Conservation (phyloP, 495 filamentous ascomycete genomes). For the Penicillium crystallinum region DNA sequence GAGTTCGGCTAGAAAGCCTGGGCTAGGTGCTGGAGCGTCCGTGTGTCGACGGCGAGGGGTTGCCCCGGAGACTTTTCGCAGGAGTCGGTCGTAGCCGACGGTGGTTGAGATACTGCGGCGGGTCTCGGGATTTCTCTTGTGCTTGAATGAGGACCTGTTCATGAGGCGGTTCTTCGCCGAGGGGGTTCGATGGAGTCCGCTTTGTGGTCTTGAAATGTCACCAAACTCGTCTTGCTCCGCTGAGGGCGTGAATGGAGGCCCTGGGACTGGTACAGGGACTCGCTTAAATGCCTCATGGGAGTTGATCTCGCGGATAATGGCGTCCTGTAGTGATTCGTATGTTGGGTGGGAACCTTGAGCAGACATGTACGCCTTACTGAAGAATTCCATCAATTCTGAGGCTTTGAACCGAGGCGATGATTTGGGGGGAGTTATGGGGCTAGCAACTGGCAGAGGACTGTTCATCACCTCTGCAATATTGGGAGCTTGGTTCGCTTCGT, state of each 20-base stretch:
- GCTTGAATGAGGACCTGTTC: slow-evolving; percentile 32
- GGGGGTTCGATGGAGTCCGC: slow-evolving; percentile 16
- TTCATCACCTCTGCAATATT: slow-evolving; percentile 47
- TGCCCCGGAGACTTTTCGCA: slow-evolving; percentile 16
- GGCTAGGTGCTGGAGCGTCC: slow-evolving; percentile 35
- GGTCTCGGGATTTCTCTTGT: slow-evolving; percentile 26
- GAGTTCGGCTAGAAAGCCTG: slow-evolving; percentile 27
- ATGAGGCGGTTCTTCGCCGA: slow-evolving; percentile 22
- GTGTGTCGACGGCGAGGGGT: slow-evolving; percentile 36
- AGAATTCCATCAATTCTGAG: slow-evolving; percentile 43
- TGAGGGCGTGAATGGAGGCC: slow-evolving; percentile 36
- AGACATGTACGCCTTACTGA: slow-evolving; percentile 36
- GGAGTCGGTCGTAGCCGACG: slow-evolving; percentile 18
- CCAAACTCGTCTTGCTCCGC: slow-evolving; percentile 22
- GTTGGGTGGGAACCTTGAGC: slow-evolving; percentile 33
- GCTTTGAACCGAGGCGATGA: slow-evolving; percentile 27
- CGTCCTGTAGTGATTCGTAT: slow-evolving; percentile 43
- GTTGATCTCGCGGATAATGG: slow-evolving; percentile 45
- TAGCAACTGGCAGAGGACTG: slow-evolving; percentile 32
- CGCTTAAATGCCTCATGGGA: slow-evolving; percentile 44
- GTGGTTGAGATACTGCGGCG: slow-evolving; percentile 34
- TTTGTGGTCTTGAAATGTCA: background rate
- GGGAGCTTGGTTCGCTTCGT: slow-evolving; percentile 24
- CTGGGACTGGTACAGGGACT: slow-evolving; percentile 32
- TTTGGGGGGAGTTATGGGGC: slow-evolving; percentile 13